Conservation (phyloP, 306 rosid species). For the Cucurbita maxima region DNA sequence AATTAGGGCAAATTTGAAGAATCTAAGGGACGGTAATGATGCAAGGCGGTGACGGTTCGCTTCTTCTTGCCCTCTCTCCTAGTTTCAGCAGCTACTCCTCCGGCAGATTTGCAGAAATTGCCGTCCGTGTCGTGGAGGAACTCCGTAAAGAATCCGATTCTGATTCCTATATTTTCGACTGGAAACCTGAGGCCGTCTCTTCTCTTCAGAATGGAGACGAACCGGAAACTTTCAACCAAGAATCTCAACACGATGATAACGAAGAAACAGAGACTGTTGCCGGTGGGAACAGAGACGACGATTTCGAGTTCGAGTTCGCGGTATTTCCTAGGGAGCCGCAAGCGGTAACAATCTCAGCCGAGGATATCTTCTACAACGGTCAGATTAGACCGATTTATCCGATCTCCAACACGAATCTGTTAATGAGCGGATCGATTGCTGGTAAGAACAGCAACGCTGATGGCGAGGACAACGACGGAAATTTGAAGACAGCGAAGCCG, state of each 20-base stretch:
- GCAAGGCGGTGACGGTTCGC: constrained; percentile 26
- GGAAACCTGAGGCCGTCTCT: background rate
- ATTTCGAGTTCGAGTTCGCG: constrained; percentile 41
- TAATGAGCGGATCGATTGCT: background rate
- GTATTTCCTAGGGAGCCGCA: constrained; percentile 17
- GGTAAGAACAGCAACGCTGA: background rate
- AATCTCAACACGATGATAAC: background rate
- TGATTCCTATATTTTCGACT: constrained; percentile 1
- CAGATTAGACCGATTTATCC: constrained; percentile 62
- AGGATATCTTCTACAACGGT: constrained; percentile 76
- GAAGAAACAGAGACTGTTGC: background rate
- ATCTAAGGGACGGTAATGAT: constrained; percentile 2
- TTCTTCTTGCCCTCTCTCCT: constrained; percentile 34
- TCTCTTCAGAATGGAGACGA: background rate
- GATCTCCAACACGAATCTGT: constrained; percentile 27
- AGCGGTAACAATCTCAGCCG: constrained; percentile 48
- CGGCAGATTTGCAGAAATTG: constrained; percentile 38
- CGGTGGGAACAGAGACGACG: constrained; percentile 10
- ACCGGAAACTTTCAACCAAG: background rate
- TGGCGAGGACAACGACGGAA: constrained; percentile 3
- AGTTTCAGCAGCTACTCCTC: constrained; percentile 65
- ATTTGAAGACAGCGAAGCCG: constrained; percentile 7
- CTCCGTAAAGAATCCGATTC: constrained; percentile 22
- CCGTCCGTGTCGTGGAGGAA: constrained; percentile 55
- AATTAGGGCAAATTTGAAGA: background rate